Evolutionary conservation across 2,329 filamentous ascomycete genomes (phyloP), one percentile per base, ranked within the genome.

Genomic region (Zelopaecilomyces penicillatus): DNA sequence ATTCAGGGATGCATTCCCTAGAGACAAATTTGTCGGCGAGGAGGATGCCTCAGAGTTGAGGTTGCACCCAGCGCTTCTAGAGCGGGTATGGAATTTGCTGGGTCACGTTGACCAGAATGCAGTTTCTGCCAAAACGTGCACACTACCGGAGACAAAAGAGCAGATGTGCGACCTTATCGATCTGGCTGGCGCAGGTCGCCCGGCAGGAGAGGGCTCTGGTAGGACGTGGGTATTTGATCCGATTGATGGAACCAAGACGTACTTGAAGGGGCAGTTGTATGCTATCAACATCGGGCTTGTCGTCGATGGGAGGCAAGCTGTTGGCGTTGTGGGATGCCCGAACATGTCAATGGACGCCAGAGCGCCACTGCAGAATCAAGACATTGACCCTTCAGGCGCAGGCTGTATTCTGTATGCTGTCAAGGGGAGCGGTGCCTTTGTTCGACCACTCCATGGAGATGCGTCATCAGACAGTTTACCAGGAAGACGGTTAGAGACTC

Each of bases 191-290:
- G 51, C 62, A 19, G 66, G 66, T 27, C 57, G 56, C 11, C 70
- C 66, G 4, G 61, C 55, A 5, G 51, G 54, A 3, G 43, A 45
- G 2, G 55, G 50, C 6, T 52, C 56, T 2, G 69, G 68, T 6
- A 58, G 75, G 10, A 68, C 70, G 6, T 80, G 76, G 76, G 67
- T 80, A 0, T 78, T 80, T 52, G 76, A 80, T 52, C 76, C 76
- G 1, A 79, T 80, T 30, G 76, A 80, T 50, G 76, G 76, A 6
- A 80, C 76, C 2, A 71, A 74, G 60, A 77, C 74, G 1, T 80
- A 76, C 43, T 63, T 80, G 6, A 60, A 64, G 8, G 69, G 72
- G 5, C 63, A 76, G 52, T 68, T 76, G 39, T 80, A 79, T 51
- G 76, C 74, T 45, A 73, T 79, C 58, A 80, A 80, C 46, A 65